Conservation (phyloP, 108 stramenopile genomes). For the Aurantiochytrium sp. region DNA sequence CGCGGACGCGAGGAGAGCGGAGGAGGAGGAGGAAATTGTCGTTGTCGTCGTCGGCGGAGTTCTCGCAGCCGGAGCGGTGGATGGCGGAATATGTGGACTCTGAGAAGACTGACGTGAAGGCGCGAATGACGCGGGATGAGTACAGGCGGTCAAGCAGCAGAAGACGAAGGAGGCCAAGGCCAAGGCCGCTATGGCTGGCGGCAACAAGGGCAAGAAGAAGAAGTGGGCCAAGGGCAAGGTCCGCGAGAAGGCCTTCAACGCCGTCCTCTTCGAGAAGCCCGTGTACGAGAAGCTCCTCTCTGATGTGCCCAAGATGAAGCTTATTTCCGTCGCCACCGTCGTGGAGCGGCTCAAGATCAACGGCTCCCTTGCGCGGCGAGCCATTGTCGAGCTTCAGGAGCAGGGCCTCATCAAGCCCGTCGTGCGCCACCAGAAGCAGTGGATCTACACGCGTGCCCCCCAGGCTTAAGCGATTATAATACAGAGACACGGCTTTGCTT, state of each 20-base stretch:
- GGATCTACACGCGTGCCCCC: conserved; percentile 89
- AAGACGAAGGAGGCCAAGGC: conserved; percentile 99
- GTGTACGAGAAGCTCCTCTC: conserved; percentile 84
- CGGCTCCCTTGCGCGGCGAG: conserved; percentile 89
- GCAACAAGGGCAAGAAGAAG: conserved; percentile 99
- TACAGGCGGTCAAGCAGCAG: conserved; percentile 66
- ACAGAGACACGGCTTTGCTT: background rate
- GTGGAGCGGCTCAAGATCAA: conserved; percentile 98
- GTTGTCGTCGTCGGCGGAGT: no score
- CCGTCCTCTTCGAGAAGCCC: conserved; percentile 97
- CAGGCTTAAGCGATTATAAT: conserved; percentile 21
- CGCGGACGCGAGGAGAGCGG: no score
- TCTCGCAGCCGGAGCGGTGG: no score
- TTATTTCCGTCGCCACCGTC: conserved; percentile 90
- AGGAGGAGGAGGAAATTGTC: no score
- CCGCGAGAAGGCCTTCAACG: conserved; percentile 97
- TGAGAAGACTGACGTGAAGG: no score
- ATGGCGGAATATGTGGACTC: no score
- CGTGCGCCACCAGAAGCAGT: conserved; percentile 77
- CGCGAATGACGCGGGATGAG: no score
- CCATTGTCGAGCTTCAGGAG: conserved; percentile 83
- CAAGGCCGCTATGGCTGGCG: conserved; percentile 97
- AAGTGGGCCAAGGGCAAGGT: conserved; percentile 99
- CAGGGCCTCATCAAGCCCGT: conserved; percentile 90
- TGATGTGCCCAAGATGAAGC: conserved; percentile 99